A percentile compares a stretch with the other conserved stretches of the same genome.
phyloP scores from a whole-genome alignment of 306 rosid species.

The Ammopiptanthus mongolicus region DNA sequence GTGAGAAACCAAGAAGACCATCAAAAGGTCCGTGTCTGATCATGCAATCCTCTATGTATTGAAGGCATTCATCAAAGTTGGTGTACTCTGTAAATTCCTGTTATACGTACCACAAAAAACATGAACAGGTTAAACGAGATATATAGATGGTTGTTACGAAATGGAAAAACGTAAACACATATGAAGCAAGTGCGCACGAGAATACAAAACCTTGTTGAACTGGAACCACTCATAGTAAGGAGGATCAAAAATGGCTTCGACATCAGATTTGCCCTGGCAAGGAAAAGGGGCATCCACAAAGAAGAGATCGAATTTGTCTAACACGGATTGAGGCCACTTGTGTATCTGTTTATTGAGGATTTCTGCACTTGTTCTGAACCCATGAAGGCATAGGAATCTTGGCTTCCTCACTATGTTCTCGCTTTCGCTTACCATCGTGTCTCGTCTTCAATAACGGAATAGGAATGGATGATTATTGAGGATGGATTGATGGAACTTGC shows the following conservation, averaged over 20 bases:
- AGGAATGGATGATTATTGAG: neutral
- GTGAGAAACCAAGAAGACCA: slow-evolving; percentile 91
- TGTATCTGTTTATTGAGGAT: slow-evolving; percentile 59
- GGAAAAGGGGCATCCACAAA: slow-evolving; percentile 74
- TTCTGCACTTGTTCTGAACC: slow-evolving; percentile 75
- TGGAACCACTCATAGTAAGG: slow-evolving; percentile 97
- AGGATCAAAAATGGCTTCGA: slow-evolving; percentile 82
- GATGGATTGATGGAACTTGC: neutral
- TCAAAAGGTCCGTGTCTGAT: slow-evolving; percentile 72
- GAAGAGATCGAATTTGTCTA: slow-evolving; percentile 51
- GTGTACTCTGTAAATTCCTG: slow-evolving; percentile 63
- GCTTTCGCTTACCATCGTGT: slow-evolving; percentile 48
- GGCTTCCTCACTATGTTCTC: slow-evolving; percentile 36
- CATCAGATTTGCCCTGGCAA: slow-evolving; percentile 68
- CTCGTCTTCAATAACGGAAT: neutral
- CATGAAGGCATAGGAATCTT: slow-evolving; percentile 75
- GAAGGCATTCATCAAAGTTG: slow-evolving; percentile 61
- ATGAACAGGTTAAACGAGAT: neutral
- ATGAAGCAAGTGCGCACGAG: neutral
- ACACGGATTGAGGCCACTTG: slow-evolving; percentile 72
- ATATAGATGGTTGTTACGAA: neutral
- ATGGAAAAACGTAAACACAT: neutral
- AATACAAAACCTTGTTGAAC: slow-evolving; percentile 55
- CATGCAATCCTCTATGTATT: slow-evolving; percentile 69
- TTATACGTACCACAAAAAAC: neutral